Conservation (phyloP, 345 rosid species). For the Eucalyptus cladocalyx region DNA sequence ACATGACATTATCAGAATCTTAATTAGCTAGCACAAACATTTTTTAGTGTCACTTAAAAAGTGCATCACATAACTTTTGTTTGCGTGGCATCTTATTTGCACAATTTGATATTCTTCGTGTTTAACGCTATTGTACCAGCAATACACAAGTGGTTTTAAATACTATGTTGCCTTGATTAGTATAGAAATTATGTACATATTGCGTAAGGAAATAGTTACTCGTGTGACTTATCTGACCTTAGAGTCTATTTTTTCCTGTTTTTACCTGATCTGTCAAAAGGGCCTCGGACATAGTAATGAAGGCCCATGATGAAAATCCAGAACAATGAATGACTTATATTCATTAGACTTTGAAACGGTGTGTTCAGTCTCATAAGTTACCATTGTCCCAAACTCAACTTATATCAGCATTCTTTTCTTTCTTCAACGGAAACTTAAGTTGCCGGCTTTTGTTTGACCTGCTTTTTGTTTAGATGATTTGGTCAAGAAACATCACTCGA, state of each 20-base stretch:
- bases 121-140: neutral
- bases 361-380: neutral
- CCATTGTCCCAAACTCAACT: neutral
- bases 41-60: too few species aligned
- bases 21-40: too few species aligned
- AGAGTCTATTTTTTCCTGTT: neutral
- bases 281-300: neutral
- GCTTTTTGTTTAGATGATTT: constrained; percentile 50
- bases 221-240: neutral
- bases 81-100: too few species aligned
- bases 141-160: neutral
- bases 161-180: neutral
- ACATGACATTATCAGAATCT: too few species aligned
- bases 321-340: constrained; percentile 75
- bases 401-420: neutral
- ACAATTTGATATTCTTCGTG: too few species aligned
- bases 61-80: too few species aligned
- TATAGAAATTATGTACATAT: neutral
- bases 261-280: neutral
- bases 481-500: constrained; percentile 85
- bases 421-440: neutral
- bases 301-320: constrained; percentile 44
- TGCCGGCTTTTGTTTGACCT: neutral
- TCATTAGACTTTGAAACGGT: constrained; percentile 97
- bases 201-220: neutral